Percentiles rank a stretch among this genome's conserved stretches.
phyloP scores from a whole-genome alignment of 2,329 filamentous ascomycete genomes.

The Stylonectria norvegica region DNA sequence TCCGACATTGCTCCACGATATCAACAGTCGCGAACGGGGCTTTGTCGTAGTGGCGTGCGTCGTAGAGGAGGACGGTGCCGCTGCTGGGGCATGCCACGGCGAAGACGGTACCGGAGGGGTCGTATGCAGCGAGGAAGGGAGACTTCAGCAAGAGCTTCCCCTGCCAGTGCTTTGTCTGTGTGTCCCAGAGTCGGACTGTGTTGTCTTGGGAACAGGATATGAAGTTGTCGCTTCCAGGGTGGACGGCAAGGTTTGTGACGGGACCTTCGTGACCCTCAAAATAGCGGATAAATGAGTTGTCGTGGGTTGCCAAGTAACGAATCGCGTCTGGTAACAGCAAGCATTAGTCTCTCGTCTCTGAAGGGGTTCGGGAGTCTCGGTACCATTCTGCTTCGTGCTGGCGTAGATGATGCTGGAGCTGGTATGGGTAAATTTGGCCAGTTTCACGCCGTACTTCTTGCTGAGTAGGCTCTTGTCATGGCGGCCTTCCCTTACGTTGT shows the following conservation, averaged over 20 bases:
- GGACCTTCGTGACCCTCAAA: slow-evolving; percentile 85
- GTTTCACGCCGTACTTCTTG: slow-evolving; percentile 94
- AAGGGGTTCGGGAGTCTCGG: not conserved
- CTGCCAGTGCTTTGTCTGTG: slow-evolving; percentile 73
- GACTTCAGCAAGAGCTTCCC: slow-evolving; percentile 77
- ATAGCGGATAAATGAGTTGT: slow-evolving; percentile 95
- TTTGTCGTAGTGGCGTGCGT: slow-evolving; percentile 90
- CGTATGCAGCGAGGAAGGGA: slow-evolving; percentile 82
- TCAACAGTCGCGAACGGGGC: slow-evolving; percentile 86
- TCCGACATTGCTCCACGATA: slow-evolving; percentile 55
- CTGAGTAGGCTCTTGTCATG: slow-evolving; percentile 85
- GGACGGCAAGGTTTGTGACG: slow-evolving; percentile 80
- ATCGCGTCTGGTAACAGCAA: slow-evolving; percentile 61
- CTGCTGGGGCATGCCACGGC: slow-evolving; percentile 81
- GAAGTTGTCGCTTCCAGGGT: slow-evolving; percentile 85
- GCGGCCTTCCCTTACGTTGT: slow-evolving; percentile 86
- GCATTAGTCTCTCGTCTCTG: slow-evolving; percentile 4
- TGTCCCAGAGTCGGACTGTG: slow-evolving; percentile 87
- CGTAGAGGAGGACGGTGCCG: slow-evolving; percentile 82
- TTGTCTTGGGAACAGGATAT: slow-evolving; percentile 89
- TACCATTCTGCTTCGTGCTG: slow-evolving; percentile 89
- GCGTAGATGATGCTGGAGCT: slow-evolving; percentile 90
- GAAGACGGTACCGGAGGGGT: slow-evolving; percentile 88
- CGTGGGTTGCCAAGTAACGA: slow-evolving; percentile 84
- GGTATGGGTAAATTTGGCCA: slow-evolving; percentile 92